These are phyloP conservation scores for Auricularia cornea DNA, from an alignment of 768 basidiomycete genomes.

Conservation along the genomic window DNA sequence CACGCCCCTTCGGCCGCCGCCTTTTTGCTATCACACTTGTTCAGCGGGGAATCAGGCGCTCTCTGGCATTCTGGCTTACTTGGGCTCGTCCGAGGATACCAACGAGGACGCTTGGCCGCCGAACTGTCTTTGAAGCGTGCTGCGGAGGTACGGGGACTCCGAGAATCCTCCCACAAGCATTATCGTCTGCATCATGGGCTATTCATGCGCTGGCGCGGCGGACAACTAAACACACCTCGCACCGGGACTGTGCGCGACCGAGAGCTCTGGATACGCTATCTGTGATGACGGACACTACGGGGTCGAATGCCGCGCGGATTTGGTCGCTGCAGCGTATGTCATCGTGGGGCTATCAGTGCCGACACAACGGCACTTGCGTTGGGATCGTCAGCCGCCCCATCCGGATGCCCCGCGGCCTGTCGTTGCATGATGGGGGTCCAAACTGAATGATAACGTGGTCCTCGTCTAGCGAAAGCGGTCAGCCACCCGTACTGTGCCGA, in stretches of 20 bases:
- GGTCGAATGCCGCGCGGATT: not conserved
- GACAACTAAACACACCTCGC: not conserved
- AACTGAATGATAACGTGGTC: not conserved
- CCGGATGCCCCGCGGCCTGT: not conserved
- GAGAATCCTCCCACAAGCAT: not conserved
- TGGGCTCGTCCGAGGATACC: not conserved
- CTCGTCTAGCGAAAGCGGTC: not conserved
- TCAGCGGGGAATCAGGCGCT: not conserved
- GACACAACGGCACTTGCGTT: not conserved
- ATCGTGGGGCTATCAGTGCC: not conserved
- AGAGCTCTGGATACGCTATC: not conserved
- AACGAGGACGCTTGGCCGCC: not conserved
- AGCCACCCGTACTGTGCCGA: not conserved
- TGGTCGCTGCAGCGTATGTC: not conserved
- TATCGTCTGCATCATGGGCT: not conserved
- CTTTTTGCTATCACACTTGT: not conserved
- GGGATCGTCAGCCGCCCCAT: not conserved
- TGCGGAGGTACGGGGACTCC: not conserved
- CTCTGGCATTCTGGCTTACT: not conserved
- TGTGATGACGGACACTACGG: not conserved
- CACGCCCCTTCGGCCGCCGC: not conserved
- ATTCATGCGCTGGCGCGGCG: not conserved
- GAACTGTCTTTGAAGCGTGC: not conserved
- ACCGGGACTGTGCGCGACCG: not conserved
- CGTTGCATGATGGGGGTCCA: not conserved